Evolutionary conservation across 2,329 filamentous ascomycete species (phyloP), one percentile per base, ranked within the genome.

Genomic region (Sphaerulina vaccinii): DNA sequence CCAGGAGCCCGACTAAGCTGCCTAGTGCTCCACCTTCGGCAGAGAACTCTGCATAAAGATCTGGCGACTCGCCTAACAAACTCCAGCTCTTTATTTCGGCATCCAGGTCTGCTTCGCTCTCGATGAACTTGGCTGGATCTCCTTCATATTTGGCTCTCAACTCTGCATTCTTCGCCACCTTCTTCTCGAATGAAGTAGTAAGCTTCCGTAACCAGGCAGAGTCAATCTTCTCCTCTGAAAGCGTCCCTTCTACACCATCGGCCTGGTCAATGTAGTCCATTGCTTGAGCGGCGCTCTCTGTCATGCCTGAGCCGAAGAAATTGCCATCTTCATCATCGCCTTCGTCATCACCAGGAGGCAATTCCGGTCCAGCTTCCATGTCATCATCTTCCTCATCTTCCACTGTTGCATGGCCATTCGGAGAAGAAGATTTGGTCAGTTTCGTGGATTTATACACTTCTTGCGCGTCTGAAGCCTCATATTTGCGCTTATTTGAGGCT

Each of bases 231-330:
- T 95, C 90, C 1, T 83, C 79, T 57, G 75, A 71, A 62, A 73
- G 74, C 23, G 69, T 67, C 16, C 77, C 76, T 42, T 75, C 74
- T 16, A 24, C 18, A 11, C 55, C 60, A 46, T 86, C 83, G 59
- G 82, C 78, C 51, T 81, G 76, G 56, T 96, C 90, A 56, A 99
- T 83, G 66, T 87, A 97, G 71, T 97, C 88, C 65, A 99, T 79
- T 16, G 93, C 88, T 62, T 90, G 82, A 2, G 84, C 85, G 59
- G 95, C 90, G 60, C 89, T 80, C 52, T 85, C 80, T 21, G 86
- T 89, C 62, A 99, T 86, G 27, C 93, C 93, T 48, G 90, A 88
- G 37, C 92, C 93, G 63, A 96, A 99, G 75, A 99, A 99, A 9
- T 93, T 85, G 1, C 92, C 93, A 58, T 95, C 93, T 47, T 96